Percentiles rank a stretch among this genome's conserved stretches.
phyloP scores from a whole-genome alignment of 176 grass and related monocot genomes.

The Oryza punctata region DNA sequence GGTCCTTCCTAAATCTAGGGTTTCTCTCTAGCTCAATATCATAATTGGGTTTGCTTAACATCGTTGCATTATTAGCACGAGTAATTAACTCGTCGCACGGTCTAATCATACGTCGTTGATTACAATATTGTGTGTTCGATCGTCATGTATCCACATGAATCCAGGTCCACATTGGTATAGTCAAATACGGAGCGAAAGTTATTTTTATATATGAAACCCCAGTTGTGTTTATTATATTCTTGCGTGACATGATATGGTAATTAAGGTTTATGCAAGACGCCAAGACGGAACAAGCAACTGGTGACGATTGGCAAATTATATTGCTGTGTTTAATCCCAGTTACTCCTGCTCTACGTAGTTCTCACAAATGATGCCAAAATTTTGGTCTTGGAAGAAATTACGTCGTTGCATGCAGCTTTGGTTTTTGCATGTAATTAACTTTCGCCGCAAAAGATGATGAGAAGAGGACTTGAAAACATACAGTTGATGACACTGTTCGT shows the following conservation, averaged over 20 bases:
- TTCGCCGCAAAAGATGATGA: conserved; percentile 38
- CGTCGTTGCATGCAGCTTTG: not conserved
- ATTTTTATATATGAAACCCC: not conserved
- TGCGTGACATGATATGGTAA: not conserved
- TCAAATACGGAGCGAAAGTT: not conserved
- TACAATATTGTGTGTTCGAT: not conserved
- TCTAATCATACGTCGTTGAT: not conserved
- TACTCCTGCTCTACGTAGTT: not conserved
- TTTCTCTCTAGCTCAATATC: not conserved
- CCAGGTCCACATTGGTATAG: not conserved
- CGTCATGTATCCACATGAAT: not conserved
- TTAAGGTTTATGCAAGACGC: not conserved
- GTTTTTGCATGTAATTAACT: conserved; percentile 17
- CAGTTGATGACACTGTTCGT: not conserved
- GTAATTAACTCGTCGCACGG: not conserved
- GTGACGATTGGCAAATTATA: not conserved
- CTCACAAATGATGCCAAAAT: conserved; percentile 22
- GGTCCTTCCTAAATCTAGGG: not conserved
- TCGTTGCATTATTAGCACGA: not conserved
- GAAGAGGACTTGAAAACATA: not conserved
- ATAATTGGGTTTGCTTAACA: not conserved
- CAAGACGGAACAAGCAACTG: conserved; percentile 4
- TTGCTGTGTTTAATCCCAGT: not conserved
- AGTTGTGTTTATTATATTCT: not conserved
- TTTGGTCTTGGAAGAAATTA: conserved; percentile 14